Percentiles rank a stretch among this genome's conserved stretches.
Conservation (phyloP, 2,329 filamentous ascomycete species). For the Hypocreales sp. region DNA sequence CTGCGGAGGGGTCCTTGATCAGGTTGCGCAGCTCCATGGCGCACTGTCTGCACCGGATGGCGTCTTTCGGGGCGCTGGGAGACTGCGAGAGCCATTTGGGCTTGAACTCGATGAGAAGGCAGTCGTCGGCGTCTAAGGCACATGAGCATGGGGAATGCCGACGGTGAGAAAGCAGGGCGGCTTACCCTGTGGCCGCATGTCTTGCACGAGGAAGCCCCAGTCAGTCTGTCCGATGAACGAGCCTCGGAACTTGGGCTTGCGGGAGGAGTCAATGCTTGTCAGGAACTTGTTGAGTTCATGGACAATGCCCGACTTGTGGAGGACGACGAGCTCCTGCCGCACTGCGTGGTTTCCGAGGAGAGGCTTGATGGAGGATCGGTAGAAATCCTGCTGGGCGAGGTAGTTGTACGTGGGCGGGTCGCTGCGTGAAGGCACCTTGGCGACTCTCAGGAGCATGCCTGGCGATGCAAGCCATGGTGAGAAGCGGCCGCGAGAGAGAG, state of each 20-base stretch:
- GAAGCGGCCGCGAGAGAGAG: constrained; percentile 6
- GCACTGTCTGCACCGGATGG: constrained; percentile 60
- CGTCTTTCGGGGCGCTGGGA: constrained; percentile 46
- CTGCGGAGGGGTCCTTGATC: constrained; percentile 14
- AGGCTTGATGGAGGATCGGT: constrained; percentile 16
- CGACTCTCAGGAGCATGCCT: constrained; percentile 22
- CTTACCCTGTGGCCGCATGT: constrained; percentile 39
- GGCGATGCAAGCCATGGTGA: constrained; percentile 1
- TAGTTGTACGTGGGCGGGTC: constrained; percentile 19
- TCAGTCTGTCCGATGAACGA: constrained; percentile 38
- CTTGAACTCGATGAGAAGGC: constrained; percentile 54
- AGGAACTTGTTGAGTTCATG: constrained; percentile 37
- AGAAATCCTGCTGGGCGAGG: constrained; percentile 20
- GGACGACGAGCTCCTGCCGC: constrained; percentile 20
- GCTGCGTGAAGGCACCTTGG: constrained; percentile 17
- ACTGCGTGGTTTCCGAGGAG: constrained; percentile 18
- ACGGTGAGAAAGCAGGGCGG: neutral
- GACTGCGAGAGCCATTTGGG: constrained; percentile 75
- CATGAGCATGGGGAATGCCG: constrained; percentile 1
- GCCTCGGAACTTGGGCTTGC: constrained; percentile 28
- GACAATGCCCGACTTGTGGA: constrained; percentile 19
- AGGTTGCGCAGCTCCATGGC: constrained; percentile 32
- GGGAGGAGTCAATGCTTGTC: constrained; percentile 26
- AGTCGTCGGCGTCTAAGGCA: constrained; percentile 12
- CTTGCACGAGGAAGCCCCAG: constrained; percentile 55